A percentile compares a stretch with the other conserved stretches of the same genome.
Conservation (phyloP, 2,329 filamentous ascomycete genomes). For the Colletotrichum eremochloae region DNA sequence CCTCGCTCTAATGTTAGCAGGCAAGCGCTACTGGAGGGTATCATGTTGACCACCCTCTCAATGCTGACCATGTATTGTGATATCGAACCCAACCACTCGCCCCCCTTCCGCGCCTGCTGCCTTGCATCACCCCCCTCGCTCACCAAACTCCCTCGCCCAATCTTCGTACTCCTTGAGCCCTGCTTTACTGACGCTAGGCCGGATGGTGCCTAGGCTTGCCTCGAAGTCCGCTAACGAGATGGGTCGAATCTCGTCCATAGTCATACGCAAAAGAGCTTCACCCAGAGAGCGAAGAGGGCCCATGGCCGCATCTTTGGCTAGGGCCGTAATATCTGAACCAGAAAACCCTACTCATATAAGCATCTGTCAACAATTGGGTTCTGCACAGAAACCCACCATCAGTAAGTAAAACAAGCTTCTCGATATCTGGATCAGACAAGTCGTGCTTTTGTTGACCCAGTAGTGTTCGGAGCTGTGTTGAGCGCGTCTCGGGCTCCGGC, state of each 20-base stretch:
- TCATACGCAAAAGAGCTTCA: conserved; percentile 89
- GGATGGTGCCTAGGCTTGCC: conserved; percentile 84
- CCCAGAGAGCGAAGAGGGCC: conserved; percentile 91
- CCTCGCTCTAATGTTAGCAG: background rate
- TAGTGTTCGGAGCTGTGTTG: conserved; percentile 82
- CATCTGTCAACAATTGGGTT: conserved; percentile 5
- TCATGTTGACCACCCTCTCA: conserved; percentile 1
- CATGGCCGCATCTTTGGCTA: conserved; percentile 99
- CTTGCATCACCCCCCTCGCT: conserved; percentile 78
- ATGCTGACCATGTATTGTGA: background rate
- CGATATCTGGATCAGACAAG: conserved; percentile 78
- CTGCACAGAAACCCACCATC: conserved; percentile 72
- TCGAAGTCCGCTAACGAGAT: conserved; percentile 88
- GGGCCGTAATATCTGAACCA: conserved; percentile 94
- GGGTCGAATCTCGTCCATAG: conserved; percentile 92
- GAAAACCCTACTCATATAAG: conserved; percentile 80
- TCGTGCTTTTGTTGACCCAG: conserved; percentile 90
- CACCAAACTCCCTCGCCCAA: conserved; percentile 94
- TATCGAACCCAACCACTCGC: background rate
- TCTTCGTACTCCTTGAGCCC: conserved; percentile 92
- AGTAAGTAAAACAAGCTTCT: conserved; percentile 81
- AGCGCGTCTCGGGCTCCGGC: conserved; percentile 86
- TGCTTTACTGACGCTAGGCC: conserved; percentile 88
- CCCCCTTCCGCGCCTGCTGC: background rate
- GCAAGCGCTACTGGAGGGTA: conserved; percentile 5